Evolutionary conservation across 2,329 filamentous ascomycete species (phyloP), one percentile per base, ranked within the genome.

Genomic region (Coniochaeta sp.): DNA sequence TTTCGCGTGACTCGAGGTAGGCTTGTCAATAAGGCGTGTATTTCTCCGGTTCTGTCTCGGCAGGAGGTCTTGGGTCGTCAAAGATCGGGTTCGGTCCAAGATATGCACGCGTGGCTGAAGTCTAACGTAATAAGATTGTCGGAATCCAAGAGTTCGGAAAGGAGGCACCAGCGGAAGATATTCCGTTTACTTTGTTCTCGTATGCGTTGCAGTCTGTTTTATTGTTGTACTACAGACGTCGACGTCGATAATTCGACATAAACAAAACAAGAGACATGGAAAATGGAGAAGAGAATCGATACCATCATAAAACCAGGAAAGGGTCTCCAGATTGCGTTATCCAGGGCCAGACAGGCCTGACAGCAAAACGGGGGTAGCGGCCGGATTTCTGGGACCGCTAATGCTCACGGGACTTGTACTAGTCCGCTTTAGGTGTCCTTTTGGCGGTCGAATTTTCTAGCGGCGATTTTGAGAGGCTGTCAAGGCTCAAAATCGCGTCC

Each of bases 371-470:
- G 28, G 45, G 45, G 20, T 20, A n/a, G n/a, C 10, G 45, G 26
- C 45, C 45, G 45, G 18, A 4, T 4, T 12, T 31, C 45, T 48
- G 45, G 45, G 14, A 48, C 27, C 26, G 24, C 26, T 18, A 48
- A 48, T 30, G 45, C 28, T 48, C 45, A 48, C 45, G 45, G 45
- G 45, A 42, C 38, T 33, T 33, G 31, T 14, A 22, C 33, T 46
- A 46, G 42, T 10, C 42, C 22, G n/a, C 13, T 48, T 48, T 16
- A 22, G 24, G 38, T n/a, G 38, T 42, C 20, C 3, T 42, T 42
- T 42, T 18, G 38, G 14, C 4, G 20, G 12, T 22, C 4, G 12
- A 24, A 26, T 42, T 42, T 42, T 14, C 35, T 7, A 12, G 35
- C 35, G 35, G 35, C 35, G 12, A 40, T 16, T 35, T 35, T 18